A percentile compares a stretch with the other conserved stretches of the same genome.
Conservation (phyloP, 495 filamentous ascomycete genomes). For the Glonium stellatum region DNA sequence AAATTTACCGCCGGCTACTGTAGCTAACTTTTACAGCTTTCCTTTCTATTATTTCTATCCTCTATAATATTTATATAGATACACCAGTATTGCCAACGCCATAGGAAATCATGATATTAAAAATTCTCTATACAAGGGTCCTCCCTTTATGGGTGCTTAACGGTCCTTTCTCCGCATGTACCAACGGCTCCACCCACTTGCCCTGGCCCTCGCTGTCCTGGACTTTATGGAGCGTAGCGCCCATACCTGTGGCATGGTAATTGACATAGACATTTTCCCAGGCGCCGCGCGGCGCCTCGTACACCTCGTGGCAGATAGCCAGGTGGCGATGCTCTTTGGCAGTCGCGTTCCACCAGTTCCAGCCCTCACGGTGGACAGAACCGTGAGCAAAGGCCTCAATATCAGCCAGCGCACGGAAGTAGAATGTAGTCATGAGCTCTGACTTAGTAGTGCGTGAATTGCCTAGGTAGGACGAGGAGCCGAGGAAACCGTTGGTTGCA, state of each 20-base stretch:
- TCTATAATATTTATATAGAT: too few relatives aligned
- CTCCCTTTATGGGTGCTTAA: background rate
- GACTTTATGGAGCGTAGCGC: background rate
- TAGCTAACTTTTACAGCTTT: too few relatives aligned
- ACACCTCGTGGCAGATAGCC: conserved; percentile 46
- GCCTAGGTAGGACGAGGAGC: conserved; percentile 15
- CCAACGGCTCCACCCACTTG: background rate
- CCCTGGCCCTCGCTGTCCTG: background rate
- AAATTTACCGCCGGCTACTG: too few relatives aligned
- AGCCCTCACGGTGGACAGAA: conserved; percentile 39
- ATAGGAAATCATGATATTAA: background rate
- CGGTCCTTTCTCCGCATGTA: background rate
- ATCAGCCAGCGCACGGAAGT: conserved; percentile 32
- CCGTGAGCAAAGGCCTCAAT: conserved; percentile 47
- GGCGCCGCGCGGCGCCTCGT: conserved; percentile 33
- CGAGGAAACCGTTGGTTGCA: conserved; percentile 25
- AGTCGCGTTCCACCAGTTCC: conserved; percentile 42
- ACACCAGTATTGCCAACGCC: too few relatives aligned
- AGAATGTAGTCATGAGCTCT: conserved; percentile 40
- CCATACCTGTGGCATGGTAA: conserved; percentile 5
- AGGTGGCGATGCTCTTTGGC: conserved; percentile 39
- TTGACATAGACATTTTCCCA: conserved; percentile 44
- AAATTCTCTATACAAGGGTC: background rate
- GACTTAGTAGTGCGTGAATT: conserved; percentile 29
- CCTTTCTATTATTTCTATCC: too few relatives aligned